Evolutionary conservation across 2,329 filamentous ascomycete genomes (phyloP).

Genomic region (Verticillium isaacii): DNA sequence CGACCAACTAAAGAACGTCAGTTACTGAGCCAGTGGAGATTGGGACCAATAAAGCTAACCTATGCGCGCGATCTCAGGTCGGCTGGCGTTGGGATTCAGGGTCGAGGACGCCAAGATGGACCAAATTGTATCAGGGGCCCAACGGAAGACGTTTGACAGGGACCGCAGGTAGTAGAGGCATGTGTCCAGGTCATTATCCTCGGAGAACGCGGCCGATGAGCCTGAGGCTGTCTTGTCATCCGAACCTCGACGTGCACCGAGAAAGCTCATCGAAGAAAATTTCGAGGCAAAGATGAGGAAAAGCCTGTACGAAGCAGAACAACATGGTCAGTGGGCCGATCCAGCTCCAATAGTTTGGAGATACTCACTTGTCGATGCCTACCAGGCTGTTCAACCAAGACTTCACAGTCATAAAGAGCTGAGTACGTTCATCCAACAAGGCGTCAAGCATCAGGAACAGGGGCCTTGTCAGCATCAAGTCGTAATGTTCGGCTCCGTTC

Average conservation of each 20-base stretch:
- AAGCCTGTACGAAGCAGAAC: slow-evolving; percentile 34
- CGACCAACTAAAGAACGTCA: slow-evolving; percentile 37
- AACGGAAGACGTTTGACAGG: slow-evolving; percentile 66
- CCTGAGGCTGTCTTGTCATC: slow-evolving; percentile 18
- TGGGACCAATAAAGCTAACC: slow-evolving; percentile 36
- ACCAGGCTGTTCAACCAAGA: slow-evolving; percentile 71
- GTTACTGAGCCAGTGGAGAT: not conserved
- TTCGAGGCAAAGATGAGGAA: slow-evolving; percentile 58
- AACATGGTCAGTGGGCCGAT: not conserved
- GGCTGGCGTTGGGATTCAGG: slow-evolving; percentile 41
- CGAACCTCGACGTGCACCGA: slow-evolving; percentile 26
- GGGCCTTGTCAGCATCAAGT: slow-evolving; percentile 73
- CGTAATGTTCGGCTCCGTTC: slow-evolving; percentile 57
- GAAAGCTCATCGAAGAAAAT: slow-evolving; percentile 50
- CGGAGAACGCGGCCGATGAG: slow-evolving; percentile 32
- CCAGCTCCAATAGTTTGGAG: not conserved
- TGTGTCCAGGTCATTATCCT: slow-evolving; percentile 67
- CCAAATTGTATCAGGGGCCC: slow-evolving; percentile 67
- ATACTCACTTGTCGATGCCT: slow-evolving; percentile 56
- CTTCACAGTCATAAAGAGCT: slow-evolving; percentile 71
- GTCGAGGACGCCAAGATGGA: slow-evolving; percentile 61
- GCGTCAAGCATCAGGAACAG: slow-evolving; percentile 78
- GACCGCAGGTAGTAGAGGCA: slow-evolving; percentile 75
- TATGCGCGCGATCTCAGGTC: slow-evolving; percentile 37
- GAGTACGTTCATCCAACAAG: slow-evolving; percentile 66